Conservation (phyloP, 192 early-diverging fungal genomes). For the Gonapodya prolifera region DNA sequence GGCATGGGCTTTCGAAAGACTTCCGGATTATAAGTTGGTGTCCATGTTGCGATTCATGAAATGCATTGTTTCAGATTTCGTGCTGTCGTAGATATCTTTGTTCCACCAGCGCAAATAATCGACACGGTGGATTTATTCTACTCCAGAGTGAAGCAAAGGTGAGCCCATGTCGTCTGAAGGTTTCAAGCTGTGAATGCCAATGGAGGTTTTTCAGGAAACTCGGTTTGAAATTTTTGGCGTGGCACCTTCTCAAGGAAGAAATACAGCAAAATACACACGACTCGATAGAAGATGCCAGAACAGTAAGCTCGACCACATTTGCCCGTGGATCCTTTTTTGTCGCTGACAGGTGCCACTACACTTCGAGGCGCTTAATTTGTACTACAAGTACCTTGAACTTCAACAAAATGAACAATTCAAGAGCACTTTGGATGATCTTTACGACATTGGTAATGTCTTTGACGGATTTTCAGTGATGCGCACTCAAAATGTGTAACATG, state of each 20-base stretch:
- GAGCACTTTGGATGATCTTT: slow-evolving; percentile 65
- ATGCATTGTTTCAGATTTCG: neutral
- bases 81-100: slow-evolving; percentile 53
- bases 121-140: slow-evolving; percentile 94
- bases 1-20: slow-evolving; percentile 90
- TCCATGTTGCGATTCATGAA: neutral
- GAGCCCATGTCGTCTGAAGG: neutral
- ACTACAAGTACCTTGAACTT: slow-evolving; percentile 65
- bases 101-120: slow-evolving; percentile 72
- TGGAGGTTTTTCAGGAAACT: slow-evolving; percentile 44
- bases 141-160: slow-evolving; percentile 64
- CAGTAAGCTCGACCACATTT: slow-evolving; percentile 45
- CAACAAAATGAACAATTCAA: slow-evolving; percentile 52
- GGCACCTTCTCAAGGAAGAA: slow-evolving; percentile 66
- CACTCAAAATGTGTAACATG: neutral
- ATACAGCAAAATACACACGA: slow-evolving; percentile 87
- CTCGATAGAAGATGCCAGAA: slow-evolving; percentile 83
- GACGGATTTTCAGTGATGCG: neutral
- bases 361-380: slow-evolving; percentile 59
- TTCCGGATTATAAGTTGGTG: slow-evolving; percentile 82
- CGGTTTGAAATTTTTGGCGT: slow-evolving; percentile 81
- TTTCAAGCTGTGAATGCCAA: neutral
- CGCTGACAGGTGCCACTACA: neutral
- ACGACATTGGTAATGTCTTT: slow-evolving; percentile 23
- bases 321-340: neutral